A percentile compares a stretch with the other conserved stretches of the same genome.
Evolutionary conservation across 1,284 basidiomycete genomes (phyloP).

Genomic region (Ustilago sp.): DNA sequence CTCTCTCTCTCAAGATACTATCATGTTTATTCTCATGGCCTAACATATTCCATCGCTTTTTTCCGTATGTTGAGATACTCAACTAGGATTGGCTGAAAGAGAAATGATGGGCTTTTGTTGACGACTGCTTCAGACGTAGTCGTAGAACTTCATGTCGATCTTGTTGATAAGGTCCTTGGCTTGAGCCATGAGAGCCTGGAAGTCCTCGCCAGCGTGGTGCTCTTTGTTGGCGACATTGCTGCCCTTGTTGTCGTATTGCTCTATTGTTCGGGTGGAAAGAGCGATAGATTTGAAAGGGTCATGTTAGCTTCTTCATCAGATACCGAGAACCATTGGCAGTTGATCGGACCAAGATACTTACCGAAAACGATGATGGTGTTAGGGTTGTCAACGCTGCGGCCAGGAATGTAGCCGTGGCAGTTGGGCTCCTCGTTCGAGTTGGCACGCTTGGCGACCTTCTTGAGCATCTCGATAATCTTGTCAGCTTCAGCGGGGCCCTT

Average conservation of each 20-base stretch:
- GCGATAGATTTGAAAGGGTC: background rate
- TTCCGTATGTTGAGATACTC: background rate
- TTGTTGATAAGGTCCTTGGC: slow-evolving; percentile 40
- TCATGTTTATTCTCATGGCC: background rate
- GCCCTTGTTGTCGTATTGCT: slow-evolving; percentile 55
- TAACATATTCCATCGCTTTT: background rate
- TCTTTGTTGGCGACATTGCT: slow-evolving; percentile 31
- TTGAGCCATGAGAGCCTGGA: slow-evolving; percentile 46
- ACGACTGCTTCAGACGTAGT: slow-evolving; percentile 17
- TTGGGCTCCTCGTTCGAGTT: slow-evolving; percentile 52
- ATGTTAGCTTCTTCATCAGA: no score
- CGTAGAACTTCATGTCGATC: slow-evolving; percentile 50
- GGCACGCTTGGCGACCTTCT: slow-evolving; percentile 40
- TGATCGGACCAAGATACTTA: slow-evolving; percentile 8
- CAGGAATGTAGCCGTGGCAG: slow-evolving; percentile 39
- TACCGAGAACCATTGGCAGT: background rate
- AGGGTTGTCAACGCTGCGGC: slow-evolving; percentile 45
- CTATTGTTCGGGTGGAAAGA: slow-evolving; percentile 6
- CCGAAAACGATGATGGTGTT: slow-evolving; percentile 49
- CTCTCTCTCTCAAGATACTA: background rate
- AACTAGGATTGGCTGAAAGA: no score
- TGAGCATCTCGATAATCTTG: slow-evolving; percentile 42
- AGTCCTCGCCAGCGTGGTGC: slow-evolving; percentile 37
- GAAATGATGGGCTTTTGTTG: no score
- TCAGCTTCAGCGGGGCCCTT: slow-evolving; percentile 46